These are phyloP conservation scores for Jamesozyma hellenica DNA, from an alignment of 805 yeast species.

Conservation along the genomic window DNA sequence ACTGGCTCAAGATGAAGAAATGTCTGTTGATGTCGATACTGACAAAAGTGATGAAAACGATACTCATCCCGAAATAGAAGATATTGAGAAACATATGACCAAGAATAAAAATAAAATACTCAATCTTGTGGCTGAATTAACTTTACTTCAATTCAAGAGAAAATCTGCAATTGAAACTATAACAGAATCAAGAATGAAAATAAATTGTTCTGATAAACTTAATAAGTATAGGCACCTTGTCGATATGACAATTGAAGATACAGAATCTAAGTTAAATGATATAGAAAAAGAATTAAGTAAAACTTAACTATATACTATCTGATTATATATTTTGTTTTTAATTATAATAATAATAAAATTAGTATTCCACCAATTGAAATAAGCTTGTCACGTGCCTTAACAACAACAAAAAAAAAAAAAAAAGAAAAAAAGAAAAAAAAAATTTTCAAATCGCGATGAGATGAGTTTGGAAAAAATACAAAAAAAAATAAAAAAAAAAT, in stretches of 20 bases:
- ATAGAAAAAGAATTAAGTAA: slow-evolving; percentile 39
- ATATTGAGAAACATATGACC: not conserved
- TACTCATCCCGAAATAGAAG: too few species aligned
- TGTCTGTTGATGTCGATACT: slow-evolving; percentile 6
- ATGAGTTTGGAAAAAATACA: slow-evolving; percentile 8
- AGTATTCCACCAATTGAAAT: too few species aligned
- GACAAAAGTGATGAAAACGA: not conserved
- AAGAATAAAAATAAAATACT: slow-evolving; percentile 7
- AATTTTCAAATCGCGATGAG: slow-evolving; percentile 15
- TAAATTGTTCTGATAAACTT: slow-evolving; percentile 46
- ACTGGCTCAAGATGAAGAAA: slow-evolving; percentile 47
- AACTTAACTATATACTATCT: too few species aligned
- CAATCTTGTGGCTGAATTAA: slow-evolving; percentile 34
- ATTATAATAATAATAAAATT: too few species aligned
- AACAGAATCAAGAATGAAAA: slow-evolving; percentile 38
- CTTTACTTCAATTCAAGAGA: slow-evolving; percentile 45
- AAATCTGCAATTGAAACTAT: slow-evolving; percentile 36
- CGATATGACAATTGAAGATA: slow-evolving; percentile 68
- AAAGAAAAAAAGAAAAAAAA: too few species aligned
- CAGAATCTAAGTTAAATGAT: slow-evolving; percentile 73
- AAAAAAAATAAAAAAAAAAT: not conserved
- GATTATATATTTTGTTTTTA: too few species aligned
- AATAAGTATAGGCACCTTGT: slow-evolving; percentile 72
- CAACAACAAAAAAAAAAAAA: too few species aligned
- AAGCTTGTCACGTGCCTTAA: too few species aligned